A percentile compares a stretch with the other conserved stretches of the same genome.
Evolutionary conservation across 73 alveolate species (phyloP).

Genomic region (Stentor coeruleus): DNA sequence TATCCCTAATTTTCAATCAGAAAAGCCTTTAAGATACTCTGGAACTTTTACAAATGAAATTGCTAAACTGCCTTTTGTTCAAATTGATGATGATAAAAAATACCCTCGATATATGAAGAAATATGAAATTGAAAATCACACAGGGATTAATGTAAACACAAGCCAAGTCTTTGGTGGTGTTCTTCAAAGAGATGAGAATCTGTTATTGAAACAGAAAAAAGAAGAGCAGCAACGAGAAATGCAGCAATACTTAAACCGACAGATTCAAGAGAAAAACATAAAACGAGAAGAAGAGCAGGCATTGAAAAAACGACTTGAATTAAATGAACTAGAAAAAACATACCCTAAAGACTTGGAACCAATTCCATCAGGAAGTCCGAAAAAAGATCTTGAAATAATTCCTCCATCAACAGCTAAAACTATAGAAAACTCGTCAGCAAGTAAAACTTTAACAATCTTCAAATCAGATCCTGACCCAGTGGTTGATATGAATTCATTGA

Average conservation of each 20-base stretch:
- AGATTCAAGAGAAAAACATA: constrained; percentile 7
- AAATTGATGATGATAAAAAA: neutral
- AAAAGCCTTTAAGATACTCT: neutral
- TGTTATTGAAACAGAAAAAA: neutral
- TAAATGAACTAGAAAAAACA: neutral
- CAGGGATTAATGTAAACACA: neutral
- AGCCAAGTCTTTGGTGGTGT: constrained; percentile 13
- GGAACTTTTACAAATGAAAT: neutral
- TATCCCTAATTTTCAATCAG: too few relatives aligned
- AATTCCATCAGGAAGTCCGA: neutral
- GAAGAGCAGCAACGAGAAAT: constrained; percentile 20
- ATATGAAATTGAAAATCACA: constrained; percentile 24
- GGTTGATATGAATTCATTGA: neutral
- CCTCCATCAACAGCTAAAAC: neutral
- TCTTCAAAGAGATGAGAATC: constrained; percentile 16
- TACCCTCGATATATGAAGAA: neutral
- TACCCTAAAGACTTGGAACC: neutral
- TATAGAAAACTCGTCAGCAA: neutral
- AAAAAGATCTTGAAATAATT: neutral
- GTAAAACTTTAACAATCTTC: neutral
- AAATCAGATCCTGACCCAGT: neutral
- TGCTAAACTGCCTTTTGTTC: neutral
- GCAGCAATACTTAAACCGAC: constrained; percentile 4
- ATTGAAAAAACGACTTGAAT: neutral
- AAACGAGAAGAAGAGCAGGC: neutral